Conservation (phyloP, 2,329 filamentous ascomycete genomes). For the Colletotrichum abscissum region DNA sequence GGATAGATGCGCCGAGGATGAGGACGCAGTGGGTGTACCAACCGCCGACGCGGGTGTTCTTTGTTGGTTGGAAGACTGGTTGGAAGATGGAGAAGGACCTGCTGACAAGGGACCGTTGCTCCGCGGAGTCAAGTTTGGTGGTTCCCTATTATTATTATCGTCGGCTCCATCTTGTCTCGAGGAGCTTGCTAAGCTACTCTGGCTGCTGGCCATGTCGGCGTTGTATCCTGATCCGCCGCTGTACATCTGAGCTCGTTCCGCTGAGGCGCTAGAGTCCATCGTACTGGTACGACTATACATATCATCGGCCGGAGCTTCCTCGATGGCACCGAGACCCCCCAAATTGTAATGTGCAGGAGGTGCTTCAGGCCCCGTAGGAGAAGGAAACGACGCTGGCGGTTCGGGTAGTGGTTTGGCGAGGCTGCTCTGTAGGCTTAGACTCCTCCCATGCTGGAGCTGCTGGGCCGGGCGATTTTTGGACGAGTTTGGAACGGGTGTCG, state of each 20-base stretch:
- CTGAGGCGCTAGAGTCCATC: slow-evolving; percentile 58
- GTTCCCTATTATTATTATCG: slow-evolving; percentile 51
- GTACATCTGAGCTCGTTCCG: slow-evolving; percentile 50
- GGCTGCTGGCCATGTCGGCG: slow-evolving; percentile 50
- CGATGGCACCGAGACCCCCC: slow-evolving; percentile 35
- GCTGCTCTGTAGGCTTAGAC: slow-evolving; percentile 65
- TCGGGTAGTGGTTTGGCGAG: slow-evolving; percentile 69
- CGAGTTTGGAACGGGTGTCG: slow-evolving; percentile 21
- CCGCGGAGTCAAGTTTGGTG: slow-evolving; percentile 57
- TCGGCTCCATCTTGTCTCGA: slow-evolving; percentile 56
- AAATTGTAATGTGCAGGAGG: slow-evolving; percentile 46
- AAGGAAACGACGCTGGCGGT: slow-evolving; percentile 50
- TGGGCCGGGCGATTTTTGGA: slow-evolving; percentile 41
- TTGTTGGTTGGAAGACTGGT: slow-evolving; percentile 57
- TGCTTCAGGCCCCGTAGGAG: slow-evolving; percentile 39
- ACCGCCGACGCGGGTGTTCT: slow-evolving; percentile 48
- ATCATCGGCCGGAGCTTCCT: slow-evolving; percentile 46
- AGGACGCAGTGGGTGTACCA: slow-evolving; percentile 56
- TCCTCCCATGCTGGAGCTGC: slow-evolving; percentile 65
- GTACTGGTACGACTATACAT: slow-evolving; percentile 57
- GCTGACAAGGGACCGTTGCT: slow-evolving; percentile 66
- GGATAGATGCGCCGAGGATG: slow-evolving; percentile 69
- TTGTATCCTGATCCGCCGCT: slow-evolving; percentile 45
- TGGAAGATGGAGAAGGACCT: slow-evolving; percentile 65
- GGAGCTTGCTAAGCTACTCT: slow-evolving; percentile 36